These are phyloP conservation scores for Earliella scabrosa DNA, from an alignment of 1,284 basidiomycete genomes.

Conservation along the genomic window DNA sequence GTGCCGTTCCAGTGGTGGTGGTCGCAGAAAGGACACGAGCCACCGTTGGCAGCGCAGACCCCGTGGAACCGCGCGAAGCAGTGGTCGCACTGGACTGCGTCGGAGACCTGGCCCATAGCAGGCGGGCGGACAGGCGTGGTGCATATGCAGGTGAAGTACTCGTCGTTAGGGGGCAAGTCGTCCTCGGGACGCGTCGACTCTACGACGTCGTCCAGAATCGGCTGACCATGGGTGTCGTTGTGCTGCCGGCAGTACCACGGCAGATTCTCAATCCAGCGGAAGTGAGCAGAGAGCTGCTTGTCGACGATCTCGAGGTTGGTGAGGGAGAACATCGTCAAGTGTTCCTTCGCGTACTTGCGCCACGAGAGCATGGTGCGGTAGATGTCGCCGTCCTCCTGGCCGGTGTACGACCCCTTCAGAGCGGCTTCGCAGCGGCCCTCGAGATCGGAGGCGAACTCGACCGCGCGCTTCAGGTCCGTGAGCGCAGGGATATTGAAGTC, in stretches of 20 bases:
- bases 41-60: conserved; percentile 80
- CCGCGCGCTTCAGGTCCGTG: conserved; percentile 65
- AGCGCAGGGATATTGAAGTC: conserved; percentile 73
- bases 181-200: conserved; percentile 74
- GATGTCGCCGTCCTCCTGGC: conserved; percentile 58
- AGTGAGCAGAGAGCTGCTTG: conserved; percentile 64
- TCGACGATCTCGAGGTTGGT: conserved; percentile 75
- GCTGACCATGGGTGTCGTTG: conserved; percentile 58
- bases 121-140: conserved; percentile 74
- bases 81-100: conserved; percentile 86
- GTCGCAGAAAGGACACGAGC: conserved; percentile 86
- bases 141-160: conserved; percentile 85
- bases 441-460: conserved; percentile 72
- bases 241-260: conserved; percentile 80
- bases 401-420: conserved; percentile 63
- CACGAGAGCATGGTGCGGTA: conserved; percentile 74
- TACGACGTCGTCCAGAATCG: conserved; percentile 71
- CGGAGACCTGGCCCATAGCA: conserved; percentile 68
- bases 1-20: conserved; percentile 87
- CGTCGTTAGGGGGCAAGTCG: conserved; percentile 74
- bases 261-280: conserved; percentile 70
- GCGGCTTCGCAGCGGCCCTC: conserved; percentile 76
- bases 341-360: conserved; percentile 69
- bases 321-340: conserved; percentile 72
- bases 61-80: conserved; percentile 85